Conservation (phyloP, 148 eudicot species). For the Rhododendron kiyosumense region DNA sequence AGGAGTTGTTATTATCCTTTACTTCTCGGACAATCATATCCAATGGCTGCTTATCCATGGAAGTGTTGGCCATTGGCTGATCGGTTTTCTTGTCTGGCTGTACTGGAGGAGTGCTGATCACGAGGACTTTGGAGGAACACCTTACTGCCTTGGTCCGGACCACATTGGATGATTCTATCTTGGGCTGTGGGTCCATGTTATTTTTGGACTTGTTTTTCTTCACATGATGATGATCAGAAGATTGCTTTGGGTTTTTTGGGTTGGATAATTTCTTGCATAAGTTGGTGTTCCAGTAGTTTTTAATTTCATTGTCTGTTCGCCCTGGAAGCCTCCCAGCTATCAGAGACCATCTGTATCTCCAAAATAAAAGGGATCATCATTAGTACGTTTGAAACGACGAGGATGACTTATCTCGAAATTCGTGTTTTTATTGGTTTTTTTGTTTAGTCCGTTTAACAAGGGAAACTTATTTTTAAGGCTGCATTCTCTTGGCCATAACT, state of each 20-base stretch:
- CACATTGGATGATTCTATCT: not conserved
- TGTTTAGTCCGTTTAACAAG: not conserved
- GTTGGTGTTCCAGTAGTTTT: constrained; percentile 31
- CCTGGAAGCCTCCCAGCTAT: constrained; percentile 37
- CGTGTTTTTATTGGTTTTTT: no score
- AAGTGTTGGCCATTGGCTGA: not conserved
- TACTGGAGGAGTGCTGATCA: not conserved
- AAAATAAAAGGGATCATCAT: not conserved
- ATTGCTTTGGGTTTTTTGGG: not conserved
- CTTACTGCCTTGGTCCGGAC: constrained; percentile 10
- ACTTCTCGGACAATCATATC: not conserved
- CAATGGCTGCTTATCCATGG: not conserved
- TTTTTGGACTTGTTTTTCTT: not conserved
- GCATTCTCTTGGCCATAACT: no score
- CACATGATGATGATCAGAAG: not conserved
- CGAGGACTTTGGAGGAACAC: constrained; percentile 2
- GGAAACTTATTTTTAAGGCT: no score
- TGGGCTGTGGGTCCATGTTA: not conserved
- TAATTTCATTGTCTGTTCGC: constrained; percentile 39
- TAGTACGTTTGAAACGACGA: not conserved
- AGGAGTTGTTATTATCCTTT: not conserved
- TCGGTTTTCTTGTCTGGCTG: not conserved
- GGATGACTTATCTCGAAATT: no score
- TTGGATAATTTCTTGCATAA: constrained; percentile 10
- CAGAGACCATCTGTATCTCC: constrained; percentile 24